A percentile compares a stretch with the other conserved stretches of the same genome.
phyloP scores from a whole-genome alignment of 768 basidiomycete species.

The Boletus pseudopeckii region DNA sequence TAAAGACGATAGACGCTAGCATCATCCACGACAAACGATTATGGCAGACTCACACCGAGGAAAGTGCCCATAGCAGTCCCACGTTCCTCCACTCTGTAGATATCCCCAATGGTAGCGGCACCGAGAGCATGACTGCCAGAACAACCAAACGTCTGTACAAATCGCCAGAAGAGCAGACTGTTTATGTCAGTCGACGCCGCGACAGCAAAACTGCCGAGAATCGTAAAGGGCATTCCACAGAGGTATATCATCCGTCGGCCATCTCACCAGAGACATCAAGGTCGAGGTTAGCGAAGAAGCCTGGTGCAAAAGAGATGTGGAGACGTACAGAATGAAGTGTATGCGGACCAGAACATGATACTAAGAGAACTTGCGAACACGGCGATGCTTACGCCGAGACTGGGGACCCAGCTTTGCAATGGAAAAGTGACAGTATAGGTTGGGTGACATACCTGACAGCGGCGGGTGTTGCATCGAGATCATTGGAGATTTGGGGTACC shows the following conservation, averaged over 20 bases:
- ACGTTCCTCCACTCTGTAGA: constrained; percentile 62
- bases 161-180: constrained; percentile 55
- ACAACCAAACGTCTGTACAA: constrained; percentile 64
- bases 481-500: constrained; percentile 68
- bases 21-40: neutral
- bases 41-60: constrained; percentile 40
- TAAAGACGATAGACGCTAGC: neutral
- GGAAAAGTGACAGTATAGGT: neutral
- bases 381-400: constrained; percentile 51
- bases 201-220: constrained; percentile 59
- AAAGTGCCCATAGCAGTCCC: constrained; percentile 59
- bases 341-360: constrained; percentile 50
- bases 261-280: constrained; percentile 38
- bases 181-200: constrained; percentile 41
- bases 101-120: constrained; percentile 61
- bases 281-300: neutral
- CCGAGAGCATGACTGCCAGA: constrained; percentile 55
- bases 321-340: constrained; percentile 47
- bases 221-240: constrained; percentile 53
- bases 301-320: neutral
- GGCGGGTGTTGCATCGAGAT: constrained; percentile 54
- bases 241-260: constrained; percentile 64
- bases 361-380: constrained; percentile 44
- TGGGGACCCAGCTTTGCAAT: constrained; percentile 8
- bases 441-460: constrained; percentile 49